Evolutionary conservation across 257 asterid genomes (phyloP), one percentile per base, ranked within the genome.

Genomic region (Oldenlandia corymbosa): DNA sequence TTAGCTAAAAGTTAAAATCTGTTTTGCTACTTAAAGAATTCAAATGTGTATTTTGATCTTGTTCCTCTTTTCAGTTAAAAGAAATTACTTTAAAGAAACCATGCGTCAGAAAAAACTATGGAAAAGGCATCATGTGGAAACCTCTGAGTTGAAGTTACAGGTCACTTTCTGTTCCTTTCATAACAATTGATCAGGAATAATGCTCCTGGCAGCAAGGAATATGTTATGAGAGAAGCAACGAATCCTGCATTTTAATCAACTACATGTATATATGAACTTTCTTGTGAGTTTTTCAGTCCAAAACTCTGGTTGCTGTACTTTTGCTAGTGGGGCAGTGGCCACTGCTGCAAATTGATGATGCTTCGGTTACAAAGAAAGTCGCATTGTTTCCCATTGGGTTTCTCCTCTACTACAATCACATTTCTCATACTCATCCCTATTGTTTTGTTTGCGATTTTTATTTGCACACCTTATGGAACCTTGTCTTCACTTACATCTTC

Each of bases 141-240:
- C 36, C 60, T 30, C 46, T 58, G 54, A 58, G 46, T 50, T 61
- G 55, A 10, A 45, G 56, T 24, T 17, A 70, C 46, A 20, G 18
- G 43, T 3, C 5, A 31, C 50, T 30, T 68, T 76, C 50, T 64
- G 45, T 59, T 37, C 64, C 48, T 76, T 59, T 68, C 61, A 30
- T 21, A 50, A 37, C 46, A 5, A 42, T 56, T n/a, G 10, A 49
- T 48, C 55, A 18, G 53, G 81, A 77, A 69, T 69, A 73, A 49
- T 56, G 41, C 71, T 43, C 2, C 13, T 30, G 65, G 64, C 75
- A 60, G 76, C 73, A 76, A 77, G 65, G 81, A 68, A 76, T 76
- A 76, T 60, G 65, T 57, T 69, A 54, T 16, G 50, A 24, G 37
- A 61, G 65, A 72, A 73, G 81, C 42, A 76, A 76, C 66, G 81